Base-by-base conservation (phyloP, 2,329 filamentous ascomycete genomes). In the Akanthomyces uredinophilus region DNA sequence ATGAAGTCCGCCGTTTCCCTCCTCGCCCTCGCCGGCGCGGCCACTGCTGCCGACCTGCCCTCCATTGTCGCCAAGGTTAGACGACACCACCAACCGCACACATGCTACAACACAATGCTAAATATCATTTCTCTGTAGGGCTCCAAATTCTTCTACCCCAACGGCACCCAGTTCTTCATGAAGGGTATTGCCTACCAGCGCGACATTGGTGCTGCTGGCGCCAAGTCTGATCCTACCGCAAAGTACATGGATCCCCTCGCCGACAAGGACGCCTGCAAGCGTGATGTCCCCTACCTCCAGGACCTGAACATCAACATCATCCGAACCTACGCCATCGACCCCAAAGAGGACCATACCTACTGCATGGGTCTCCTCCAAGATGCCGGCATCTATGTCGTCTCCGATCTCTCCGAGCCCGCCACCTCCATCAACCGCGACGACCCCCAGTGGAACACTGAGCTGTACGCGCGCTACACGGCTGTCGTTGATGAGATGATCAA, bases 111-210 rank as follows among this genome's bases (percentile, higher is more conserved):
- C 43, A 14, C n/a, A 43, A 55, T 64, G 18, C 63, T 46, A 37
- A 39, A 20, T 29, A 44, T 32, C 39, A 39, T 64, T 57, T 22
- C 39, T 47, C 60, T 70, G 61, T 71, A 88, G 84, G 88, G 91
- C 69, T 85, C 85, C 73, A 93, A 95, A 78, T 94, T 97, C 83
- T 97, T 96, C 83, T 93, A 90, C 81, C 83, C 90, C 76, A 90
- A 88, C 70, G 81, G 81, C 66, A 83, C 81, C 20, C 80, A 84
- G 70, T 84, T 84, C 78, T 96, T 87, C 82, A 91, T 98, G 76
- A 91, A 89, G 77, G 95, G 95, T 79, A 83, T 99, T 69, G 95
- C 95, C 68, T 99, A 99, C 80, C 95, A 99, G 81, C 87, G 93
- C 79, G 90, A 94, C 70, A 81, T 81, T 66, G 81, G 80, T 66